These are phyloP conservation scores for Hibiscus tridactylites DNA, from an alignment of 345 rosid genomes.

Conservation along the genomic window DNA sequence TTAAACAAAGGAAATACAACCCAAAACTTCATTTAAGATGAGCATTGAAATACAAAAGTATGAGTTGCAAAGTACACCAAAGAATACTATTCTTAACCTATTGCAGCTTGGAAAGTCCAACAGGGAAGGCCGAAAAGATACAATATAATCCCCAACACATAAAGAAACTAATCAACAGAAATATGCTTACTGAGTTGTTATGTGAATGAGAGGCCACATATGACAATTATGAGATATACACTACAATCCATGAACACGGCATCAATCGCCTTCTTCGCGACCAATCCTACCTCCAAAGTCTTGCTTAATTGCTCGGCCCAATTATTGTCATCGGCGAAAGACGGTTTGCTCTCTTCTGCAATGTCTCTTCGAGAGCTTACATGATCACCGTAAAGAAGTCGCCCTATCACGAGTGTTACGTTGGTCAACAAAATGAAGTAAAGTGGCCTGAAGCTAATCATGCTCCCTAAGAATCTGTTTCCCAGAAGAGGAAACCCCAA, in stretches of 20 bases:
- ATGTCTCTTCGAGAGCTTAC: conserved; percentile 15
- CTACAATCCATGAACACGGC: conserved; percentile 67
- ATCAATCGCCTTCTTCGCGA: conserved; percentile 52
- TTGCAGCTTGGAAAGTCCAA: background rate
- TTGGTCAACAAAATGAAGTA: conserved; percentile 57
- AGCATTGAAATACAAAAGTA: background rate
- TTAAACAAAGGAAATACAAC: background rate
- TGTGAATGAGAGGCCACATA: conserved; percentile 45
- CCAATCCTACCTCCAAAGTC: conserved; percentile 51
- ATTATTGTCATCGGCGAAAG: conserved; percentile 24
- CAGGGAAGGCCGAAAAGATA: background rate
- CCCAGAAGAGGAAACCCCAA: conserved; percentile 52
- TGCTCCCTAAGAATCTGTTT: conserved; percentile 20
- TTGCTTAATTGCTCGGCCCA: conserved; percentile 58
- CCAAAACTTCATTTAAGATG: background rate
- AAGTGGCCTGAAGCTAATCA: conserved; percentile 60
- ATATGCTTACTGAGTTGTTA: conserved; percentile 13
- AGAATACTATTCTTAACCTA: background rate
- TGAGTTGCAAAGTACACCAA: background rate
- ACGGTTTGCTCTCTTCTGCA: conserved; percentile 19
- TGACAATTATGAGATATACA: conserved; percentile 43
- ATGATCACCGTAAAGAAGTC: conserved; percentile 26
- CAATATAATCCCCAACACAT: background rate
- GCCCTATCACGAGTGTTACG: conserved; percentile 42
- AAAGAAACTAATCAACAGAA: background rate